These are phyloP conservation scores for Coemansia biformis DNA, from an alignment of 192 early-diverging fungal species.

Conservation along the genomic window DNA sequence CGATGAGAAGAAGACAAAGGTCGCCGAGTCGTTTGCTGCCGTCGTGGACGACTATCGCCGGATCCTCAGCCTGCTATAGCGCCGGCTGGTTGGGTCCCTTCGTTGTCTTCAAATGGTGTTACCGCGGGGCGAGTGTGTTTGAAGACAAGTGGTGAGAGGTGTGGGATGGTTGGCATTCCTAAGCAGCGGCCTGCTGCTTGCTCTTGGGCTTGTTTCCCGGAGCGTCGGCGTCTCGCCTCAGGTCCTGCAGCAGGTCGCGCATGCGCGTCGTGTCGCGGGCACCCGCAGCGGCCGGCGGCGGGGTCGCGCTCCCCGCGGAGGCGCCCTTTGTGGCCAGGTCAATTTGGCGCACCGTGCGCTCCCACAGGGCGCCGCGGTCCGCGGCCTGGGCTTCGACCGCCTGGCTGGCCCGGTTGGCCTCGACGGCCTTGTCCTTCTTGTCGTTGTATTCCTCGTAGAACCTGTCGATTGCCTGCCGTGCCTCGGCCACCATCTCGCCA, in stretches of 20 bases:
- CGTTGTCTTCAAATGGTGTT: neutral
- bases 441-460: slow-evolving; percentile 81
- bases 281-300: neutral
- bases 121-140: too few relatives aligned
- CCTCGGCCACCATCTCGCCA: slow-evolving; percentile 56
- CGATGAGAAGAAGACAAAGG: slow-evolving; percentile 62
- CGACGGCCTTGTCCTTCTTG: slow-evolving; percentile 60
- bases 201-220: slow-evolving; percentile 55
- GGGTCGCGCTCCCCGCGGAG: neutral
- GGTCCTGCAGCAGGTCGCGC: slow-evolving; percentile 63
- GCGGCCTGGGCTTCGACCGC: slow-evolving; percentile 51
- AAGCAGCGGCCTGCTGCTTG: neutral
- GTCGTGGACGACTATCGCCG: slow-evolving; percentile 75
- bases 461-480: slow-evolving; percentile 63
- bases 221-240: slow-evolving; percentile 63
- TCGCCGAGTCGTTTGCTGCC: slow-evolving; percentile 68
- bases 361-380: slow-evolving; percentile 64
- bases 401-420: slow-evolving; percentile 56
- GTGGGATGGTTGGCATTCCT: too few relatives aligned
- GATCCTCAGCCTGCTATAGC: slow-evolving; percentile 49
- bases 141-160: too few relatives aligned
- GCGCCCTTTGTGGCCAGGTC: slow-evolving; percentile 52
- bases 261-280: slow-evolving; percentile 61
- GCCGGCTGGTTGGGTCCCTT: neutral
- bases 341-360: slow-evolving; percentile 62